A percentile compares a stretch with the other conserved stretches of the same genome.
phyloP scores from a whole-genome alignment of 352 stramenopile genomes.

The Phytophthora pinifolia region DNA sequence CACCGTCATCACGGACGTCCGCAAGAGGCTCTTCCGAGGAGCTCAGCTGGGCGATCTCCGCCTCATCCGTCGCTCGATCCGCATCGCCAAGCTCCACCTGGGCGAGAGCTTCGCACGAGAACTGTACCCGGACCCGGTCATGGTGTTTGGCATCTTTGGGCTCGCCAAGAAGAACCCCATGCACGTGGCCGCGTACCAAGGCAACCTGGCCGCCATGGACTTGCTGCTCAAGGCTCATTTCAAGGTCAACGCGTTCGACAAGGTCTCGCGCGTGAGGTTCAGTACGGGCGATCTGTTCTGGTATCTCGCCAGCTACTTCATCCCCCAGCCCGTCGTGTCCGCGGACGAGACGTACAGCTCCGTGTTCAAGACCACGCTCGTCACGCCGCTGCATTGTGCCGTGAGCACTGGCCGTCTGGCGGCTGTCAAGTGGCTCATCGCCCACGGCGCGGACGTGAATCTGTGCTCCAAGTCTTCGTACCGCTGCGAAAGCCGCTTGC shows the following conservation, averaged over 20 bases:
- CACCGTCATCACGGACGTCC: conserved; percentile 50
- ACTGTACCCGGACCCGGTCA: conserved; percentile 65
- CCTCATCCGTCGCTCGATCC: conserved; percentile 55
- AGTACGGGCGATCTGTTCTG: conserved; percentile 82
- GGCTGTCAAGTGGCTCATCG: conserved; percentile 71
- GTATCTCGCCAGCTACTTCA: conserved; percentile 75
- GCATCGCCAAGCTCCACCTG: conserved; percentile 52
- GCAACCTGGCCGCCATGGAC: conserved; percentile 75
- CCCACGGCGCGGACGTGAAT: conserved; percentile 75
- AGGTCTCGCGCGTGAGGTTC: conserved; percentile 77
- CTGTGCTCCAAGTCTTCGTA: conserved; percentile 76
- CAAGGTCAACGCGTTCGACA: conserved; percentile 75
- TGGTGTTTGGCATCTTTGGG: conserved; percentile 73
- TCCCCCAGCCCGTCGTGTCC: conserved; percentile 64
- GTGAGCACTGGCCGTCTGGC: conserved; percentile 74
- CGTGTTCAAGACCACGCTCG: conserved; percentile 71
- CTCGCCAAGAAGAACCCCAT: conserved; percentile 84
- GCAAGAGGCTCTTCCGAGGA: conserved; percentile 74
- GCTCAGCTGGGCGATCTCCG: conserved; percentile 66
- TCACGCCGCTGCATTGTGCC: conserved; percentile 77
- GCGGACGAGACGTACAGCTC: conserved; percentile 64
- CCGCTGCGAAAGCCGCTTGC: conserved; percentile 60
- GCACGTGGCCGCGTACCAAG: conserved; percentile 80
- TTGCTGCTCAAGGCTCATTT: conserved; percentile 59
- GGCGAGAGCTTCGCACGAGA: conserved; percentile 57